A percentile compares a stretch with the other conserved stretches of the same genome.
Evolutionary conservation across 164 flowering plant species (phyloP).

Genomic region (Vitis rotundifolia): DNA sequence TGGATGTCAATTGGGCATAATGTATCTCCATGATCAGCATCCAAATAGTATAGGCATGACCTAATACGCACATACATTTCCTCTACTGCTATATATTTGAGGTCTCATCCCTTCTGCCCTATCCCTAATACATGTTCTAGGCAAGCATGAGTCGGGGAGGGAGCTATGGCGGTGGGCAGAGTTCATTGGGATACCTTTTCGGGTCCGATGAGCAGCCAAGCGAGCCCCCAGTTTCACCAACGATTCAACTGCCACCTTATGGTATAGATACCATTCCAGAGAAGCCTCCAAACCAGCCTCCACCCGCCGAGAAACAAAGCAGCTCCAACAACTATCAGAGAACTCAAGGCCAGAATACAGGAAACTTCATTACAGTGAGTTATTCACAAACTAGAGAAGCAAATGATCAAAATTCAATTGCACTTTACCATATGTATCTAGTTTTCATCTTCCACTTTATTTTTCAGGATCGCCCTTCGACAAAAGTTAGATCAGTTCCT

Average conservation of each 20-base stretch:
- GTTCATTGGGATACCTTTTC: slow-evolving; percentile 39
- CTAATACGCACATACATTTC: not conserved
- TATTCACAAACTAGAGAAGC: not conserved
- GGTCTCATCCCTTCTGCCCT: slow-evolving; percentile 9
- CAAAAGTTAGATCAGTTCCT: slow-evolving; percentile 38
- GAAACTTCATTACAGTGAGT: slow-evolving; percentile 39
- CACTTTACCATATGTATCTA: not conserved
- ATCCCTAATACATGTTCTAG: not conserved
- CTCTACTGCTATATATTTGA: slow-evolving; percentile 4
- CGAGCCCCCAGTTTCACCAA: slow-evolving; percentile 11
- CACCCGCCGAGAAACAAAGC: not conserved
- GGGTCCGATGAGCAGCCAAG: slow-evolving; percentile 27
- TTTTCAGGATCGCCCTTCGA: slow-evolving; percentile 41
- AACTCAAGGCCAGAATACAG: slow-evolving; percentile 34
- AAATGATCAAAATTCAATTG: not conserved
- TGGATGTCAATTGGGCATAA: not conserved
- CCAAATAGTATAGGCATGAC: not conserved
- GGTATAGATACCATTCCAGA: slow-evolving; percentile 21
- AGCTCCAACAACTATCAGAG: slow-evolving; percentile 29
- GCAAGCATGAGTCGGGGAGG: slow-evolving; percentile 35
- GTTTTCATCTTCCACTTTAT: not conserved
- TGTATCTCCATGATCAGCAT: not conserved
- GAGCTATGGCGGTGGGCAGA: slow-evolving; percentile 40
- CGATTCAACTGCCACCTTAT: slow-evolving; percentile 20
- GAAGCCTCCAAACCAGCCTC: slow-evolving; percentile 4